Evolutionary conservation across 371 early-diverging fungal genomes (phyloP).

Genomic region (Mortierella sp.): DNA sequence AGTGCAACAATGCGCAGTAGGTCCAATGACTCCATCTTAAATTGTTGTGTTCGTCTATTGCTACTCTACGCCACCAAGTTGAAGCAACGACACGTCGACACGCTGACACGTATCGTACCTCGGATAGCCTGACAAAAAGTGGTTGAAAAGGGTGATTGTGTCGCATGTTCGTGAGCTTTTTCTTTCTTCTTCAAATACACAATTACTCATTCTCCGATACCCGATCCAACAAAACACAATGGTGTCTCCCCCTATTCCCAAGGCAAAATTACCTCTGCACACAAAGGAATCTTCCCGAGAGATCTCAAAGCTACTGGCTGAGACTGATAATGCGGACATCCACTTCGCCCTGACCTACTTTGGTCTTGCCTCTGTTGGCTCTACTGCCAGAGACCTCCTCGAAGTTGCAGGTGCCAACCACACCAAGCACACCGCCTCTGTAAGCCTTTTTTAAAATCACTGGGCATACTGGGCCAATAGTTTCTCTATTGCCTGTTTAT

Average conservation of each 20-base stretch:
- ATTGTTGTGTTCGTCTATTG: background rate
- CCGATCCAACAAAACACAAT: background rate
- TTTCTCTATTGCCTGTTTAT: too few relatives aligned
- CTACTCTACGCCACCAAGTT: background rate
- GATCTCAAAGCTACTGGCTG: background rate
- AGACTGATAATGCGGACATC: background rate
- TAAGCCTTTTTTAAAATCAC: background rate
- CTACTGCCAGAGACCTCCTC: background rate
- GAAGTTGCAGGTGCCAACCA: background rate
- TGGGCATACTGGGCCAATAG: too few relatives aligned
- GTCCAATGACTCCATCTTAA: background rate
- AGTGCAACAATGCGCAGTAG: too few relatives aligned
- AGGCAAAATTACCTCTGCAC: background rate
- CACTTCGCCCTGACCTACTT: background rate
- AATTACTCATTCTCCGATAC: too few relatives aligned
- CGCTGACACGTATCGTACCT: background rate
- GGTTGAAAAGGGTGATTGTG: background rate
- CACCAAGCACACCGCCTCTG: background rate
- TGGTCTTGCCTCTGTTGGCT: background rate
- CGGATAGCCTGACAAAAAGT: background rate
- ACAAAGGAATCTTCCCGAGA: background rate
- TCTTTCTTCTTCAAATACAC: background rate
- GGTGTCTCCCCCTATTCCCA: background rate
- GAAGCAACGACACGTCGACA: background rate
- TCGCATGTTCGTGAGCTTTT: background rate